A percentile compares a stretch with the other conserved stretches of the same genome.
These are phyloP conservation scores for Cladosporium sp. DNA, from an alignment of 2,329 filamentous ascomycete genomes.

Conservation along the genomic window DNA sequence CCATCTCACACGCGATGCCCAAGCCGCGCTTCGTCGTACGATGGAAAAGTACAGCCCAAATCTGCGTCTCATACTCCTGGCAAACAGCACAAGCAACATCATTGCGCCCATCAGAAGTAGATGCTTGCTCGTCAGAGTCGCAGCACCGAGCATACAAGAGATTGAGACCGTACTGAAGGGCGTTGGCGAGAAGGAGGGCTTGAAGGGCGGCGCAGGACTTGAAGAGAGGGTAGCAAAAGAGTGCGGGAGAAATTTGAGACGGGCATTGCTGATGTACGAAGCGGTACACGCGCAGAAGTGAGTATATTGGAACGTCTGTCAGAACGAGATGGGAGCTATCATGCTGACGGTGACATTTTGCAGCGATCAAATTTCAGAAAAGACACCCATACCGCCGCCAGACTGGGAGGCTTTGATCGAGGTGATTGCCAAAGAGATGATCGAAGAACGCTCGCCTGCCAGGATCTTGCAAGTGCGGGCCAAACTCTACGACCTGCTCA, in stretches of 20 bases:
- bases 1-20: conserved; percentile 86
- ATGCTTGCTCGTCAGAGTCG: conserved; percentile 85
- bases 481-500: conserved; percentile 94
- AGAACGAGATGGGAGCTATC: neutral
- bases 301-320: conserved; percentile 26
- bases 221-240: conserved; percentile 84
- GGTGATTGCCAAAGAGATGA: conserved; percentile 87
- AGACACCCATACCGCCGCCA: conserved; percentile 84
- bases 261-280: conserved; percentile 93
- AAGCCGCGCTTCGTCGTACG: conserved; percentile 87
- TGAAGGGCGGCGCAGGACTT: conserved; percentile 69
- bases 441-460: conserved; percentile 86
- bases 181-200: conserved; percentile 76
- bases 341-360: conserved; percentile 28
- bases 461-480: conserved; percentile 82
- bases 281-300: conserved; percentile 97
- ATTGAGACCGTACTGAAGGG: conserved; percentile 71
- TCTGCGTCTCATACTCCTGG: conserved; percentile 81
- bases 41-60: conserved; percentile 99
- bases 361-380: conserved; percentile 86
- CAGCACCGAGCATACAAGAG: conserved; percentile 79
- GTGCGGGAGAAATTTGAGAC: conserved; percentile 83
- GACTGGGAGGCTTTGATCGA: conserved; percentile 94
- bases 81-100: conserved; percentile 96
- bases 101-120: conserved; percentile 96